phyloP scores from a whole-genome alignment of 2,329 filamentous ascomycete species.

The Paecilomyces sp. region DNA sequence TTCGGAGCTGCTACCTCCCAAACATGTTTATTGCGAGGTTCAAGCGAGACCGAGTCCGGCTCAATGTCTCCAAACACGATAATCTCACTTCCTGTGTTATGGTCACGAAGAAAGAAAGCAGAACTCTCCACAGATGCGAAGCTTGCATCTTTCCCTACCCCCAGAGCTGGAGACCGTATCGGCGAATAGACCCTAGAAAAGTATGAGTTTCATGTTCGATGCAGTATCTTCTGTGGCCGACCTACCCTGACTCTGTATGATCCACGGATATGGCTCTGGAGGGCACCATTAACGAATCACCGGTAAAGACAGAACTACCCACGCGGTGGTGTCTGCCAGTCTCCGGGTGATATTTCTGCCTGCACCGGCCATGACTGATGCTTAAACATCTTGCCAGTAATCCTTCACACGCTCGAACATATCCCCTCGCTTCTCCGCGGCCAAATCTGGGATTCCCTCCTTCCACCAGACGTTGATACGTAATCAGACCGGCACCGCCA shows the following conservation, averaged over 20 bases:
- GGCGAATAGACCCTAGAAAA: slow-evolving; percentile 23
- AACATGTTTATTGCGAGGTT: slow-evolving; percentile 70
- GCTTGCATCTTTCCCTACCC: slow-evolving; percentile 10
- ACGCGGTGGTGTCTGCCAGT: slow-evolving; percentile 53
- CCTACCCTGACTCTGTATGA: slow-evolving; percentile 24
- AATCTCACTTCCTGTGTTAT: slow-evolving; percentile 64
- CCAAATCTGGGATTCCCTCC: slow-evolving; percentile 81
- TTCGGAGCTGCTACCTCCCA: slow-evolving; percentile 89
- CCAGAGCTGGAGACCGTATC: slow-evolving; percentile 18
- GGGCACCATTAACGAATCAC: slow-evolving; percentile 42
- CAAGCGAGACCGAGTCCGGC: slow-evolving; percentile 75
- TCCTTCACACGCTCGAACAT: slow-evolving; percentile 80
- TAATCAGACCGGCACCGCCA: slow-evolving; percentile 84
- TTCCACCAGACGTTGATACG: slow-evolving; percentile 80
- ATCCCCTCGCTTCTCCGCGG: slow-evolving; percentile 71
- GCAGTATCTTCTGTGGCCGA: background rate
- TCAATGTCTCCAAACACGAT: slow-evolving; percentile 96
- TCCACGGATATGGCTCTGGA: slow-evolving; percentile 26
- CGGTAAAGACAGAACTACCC: slow-evolving; percentile 34
- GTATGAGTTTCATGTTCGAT: background rate
- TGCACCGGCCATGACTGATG: slow-evolving; percentile 85
- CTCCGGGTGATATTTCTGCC: slow-evolving; percentile 54
- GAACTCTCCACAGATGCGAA: slow-evolving; percentile 60
- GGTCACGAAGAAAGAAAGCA: slow-evolving; percentile 84
- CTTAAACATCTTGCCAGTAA: slow-evolving; percentile 82